These are phyloP conservation scores for Tulasnella sp. DNA, from an alignment of 768 basidiomycete genomes.

Conservation along the genomic window DNA sequence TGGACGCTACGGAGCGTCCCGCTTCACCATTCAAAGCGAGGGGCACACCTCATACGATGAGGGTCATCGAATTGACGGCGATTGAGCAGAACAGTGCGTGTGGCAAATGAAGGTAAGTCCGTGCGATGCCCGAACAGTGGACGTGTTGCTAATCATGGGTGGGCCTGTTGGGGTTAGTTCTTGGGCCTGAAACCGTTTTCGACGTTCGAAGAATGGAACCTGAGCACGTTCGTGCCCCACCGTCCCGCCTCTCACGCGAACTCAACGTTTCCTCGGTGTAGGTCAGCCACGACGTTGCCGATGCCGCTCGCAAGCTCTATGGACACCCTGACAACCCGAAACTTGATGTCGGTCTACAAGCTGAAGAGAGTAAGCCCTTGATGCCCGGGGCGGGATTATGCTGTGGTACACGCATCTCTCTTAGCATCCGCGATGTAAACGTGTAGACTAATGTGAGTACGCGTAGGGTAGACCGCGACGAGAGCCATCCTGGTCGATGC, in stretches of 20 bases:
- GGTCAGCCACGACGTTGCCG: conserved; percentile 8
- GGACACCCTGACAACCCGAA: conserved; percentile 16
- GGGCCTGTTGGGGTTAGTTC: not conserved
- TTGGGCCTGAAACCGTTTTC: conserved; percentile 16
- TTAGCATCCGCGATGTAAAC: not conserved
- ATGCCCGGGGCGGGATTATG: conserved; percentile 14
- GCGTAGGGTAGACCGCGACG: conserved; percentile 10
- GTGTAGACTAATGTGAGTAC: too few relatives aligned
- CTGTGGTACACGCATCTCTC: not conserved
- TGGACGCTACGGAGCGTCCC: conserved; percentile 34
- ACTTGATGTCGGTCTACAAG: conserved; percentile 17
- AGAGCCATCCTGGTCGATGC: conserved; percentile 20
- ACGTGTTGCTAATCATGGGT: not conserved
- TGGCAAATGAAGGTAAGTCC: conserved; percentile 34
- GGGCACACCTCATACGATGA: conserved; percentile 36
- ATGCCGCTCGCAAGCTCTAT: conserved; percentile 17
- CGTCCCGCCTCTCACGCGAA: not conserved
- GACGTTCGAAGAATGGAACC: conserved; percentile 19
- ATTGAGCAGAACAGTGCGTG: conserved; percentile 43
- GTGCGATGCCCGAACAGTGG: too few relatives aligned
- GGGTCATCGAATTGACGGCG: conserved; percentile 44
- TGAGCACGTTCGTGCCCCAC: not conserved
- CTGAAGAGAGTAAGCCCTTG: conserved; percentile 6
- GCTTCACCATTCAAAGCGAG: conserved; percentile 40
- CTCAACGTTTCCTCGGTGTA: too few relatives aligned